Conservation (phyloP, 208 protist species). For the Acanthamoeba lenticulata region DNA sequence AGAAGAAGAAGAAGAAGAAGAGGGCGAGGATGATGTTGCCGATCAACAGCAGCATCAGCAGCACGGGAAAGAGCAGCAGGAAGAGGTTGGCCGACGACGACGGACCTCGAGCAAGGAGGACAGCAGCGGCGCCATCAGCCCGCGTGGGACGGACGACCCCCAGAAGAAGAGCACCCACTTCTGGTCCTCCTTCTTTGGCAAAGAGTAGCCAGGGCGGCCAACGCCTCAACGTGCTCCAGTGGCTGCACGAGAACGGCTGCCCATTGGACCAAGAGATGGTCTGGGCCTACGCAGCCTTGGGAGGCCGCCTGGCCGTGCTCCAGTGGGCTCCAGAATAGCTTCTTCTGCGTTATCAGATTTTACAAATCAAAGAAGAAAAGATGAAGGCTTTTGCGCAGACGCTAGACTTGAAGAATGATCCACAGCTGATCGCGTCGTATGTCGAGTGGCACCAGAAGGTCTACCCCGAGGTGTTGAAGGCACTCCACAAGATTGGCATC, state of each 20-base stretch:
- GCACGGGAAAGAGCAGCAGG: background rate
- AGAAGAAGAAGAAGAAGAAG: background rate
- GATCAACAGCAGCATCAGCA: background rate
- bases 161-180: conserved; percentile 58
- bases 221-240: no score
- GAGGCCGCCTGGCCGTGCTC: no score
- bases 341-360: no score
- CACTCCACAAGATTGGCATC: conserved; percentile 69
- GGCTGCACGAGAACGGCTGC: no score
- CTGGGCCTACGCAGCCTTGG: no score
- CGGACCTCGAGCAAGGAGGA: no score
- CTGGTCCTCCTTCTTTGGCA: conserved; percentile 62
- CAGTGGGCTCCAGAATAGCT: no score
- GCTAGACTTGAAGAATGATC: conserved; percentile 74
- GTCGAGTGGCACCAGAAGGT: conserved; percentile 69
- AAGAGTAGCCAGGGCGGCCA: background rate
- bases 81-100: background rate
- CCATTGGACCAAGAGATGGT: no score
- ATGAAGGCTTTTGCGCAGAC: conserved; percentile 75
- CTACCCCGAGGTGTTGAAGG: conserved; percentile 69
- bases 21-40: background rate
- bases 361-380: background rate
- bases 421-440: conserved; percentile 68
- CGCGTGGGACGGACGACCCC: background rate
- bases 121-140: background rate